Evolutionary conservation across 2,329 filamentous ascomycete genomes (phyloP), one percentile per base, ranked within the genome.

Genomic region (Phialophora tarda): DNA sequence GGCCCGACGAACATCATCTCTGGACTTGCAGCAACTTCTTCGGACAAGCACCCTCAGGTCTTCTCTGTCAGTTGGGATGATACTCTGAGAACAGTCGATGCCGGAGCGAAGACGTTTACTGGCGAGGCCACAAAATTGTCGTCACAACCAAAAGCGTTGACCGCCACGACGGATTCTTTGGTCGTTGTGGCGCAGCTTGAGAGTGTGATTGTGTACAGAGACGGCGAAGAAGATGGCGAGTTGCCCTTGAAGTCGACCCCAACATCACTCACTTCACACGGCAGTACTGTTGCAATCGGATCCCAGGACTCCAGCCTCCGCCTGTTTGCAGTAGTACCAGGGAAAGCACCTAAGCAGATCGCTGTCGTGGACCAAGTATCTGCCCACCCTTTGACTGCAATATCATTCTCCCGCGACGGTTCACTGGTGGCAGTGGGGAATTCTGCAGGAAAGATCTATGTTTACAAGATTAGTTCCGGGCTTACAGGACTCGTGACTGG

Each of bases 11-110:
- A 94, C 77, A 93, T 96, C 77, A 88, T 98, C 59, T 87, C 89
- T 3, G 91, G 91, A 59, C 89, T 99, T 70, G 82, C 89, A 2
- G 81, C 87, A 0, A 82, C 82, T 7, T 30, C 66, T 21, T 48
- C 67, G 5, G 53, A 55, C 26, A 76, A 82, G 1, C 73, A 75
- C 54, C 79, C 88, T 38, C 85, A 88, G 71, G 86, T 92, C n/a
- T 93, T 91, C 80, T 94, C 89, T 74, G 91, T 94, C 61, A 93
- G 89, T 69, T 99, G 94, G 95, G 95, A 99, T 75, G 95, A 99
- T 77, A 92, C 89, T 0, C 83, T 98, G 41, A 89, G 93, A 69
- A 89, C 86, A 51, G 84, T 96, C 41, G 93, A 96, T 71, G 84
- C 90, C 65, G 84, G 88, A 0, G 87, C 89, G 60, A 89, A 88